phyloP scores from a whole-genome alignment of 2,329 filamentous ascomycete species.

The Colletotrichum brevisporum region DNA sequence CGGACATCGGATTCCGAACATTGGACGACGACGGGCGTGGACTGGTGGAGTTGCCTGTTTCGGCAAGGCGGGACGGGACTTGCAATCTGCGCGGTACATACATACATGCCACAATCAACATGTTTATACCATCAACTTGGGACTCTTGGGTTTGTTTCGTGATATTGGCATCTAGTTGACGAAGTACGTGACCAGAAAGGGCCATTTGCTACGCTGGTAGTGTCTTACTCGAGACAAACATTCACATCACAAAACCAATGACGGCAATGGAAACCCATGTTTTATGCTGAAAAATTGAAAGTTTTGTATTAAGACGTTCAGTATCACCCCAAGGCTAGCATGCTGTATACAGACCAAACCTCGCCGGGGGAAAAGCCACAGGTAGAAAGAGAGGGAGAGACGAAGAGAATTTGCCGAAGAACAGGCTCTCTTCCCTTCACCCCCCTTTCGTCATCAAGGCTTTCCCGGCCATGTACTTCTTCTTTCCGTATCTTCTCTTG shows the following conservation, averaged over 20 bases:
- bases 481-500: too few species aligned
- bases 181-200: neutral
- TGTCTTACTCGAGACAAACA: neutral
- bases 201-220: neutral
- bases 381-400: neutral
- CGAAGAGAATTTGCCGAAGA: too few species aligned
- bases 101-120: too few species aligned
- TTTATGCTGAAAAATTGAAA: neutral
- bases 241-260: neutral
- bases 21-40: neutral
- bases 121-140: too few species aligned
- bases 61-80: conserved; percentile 18
- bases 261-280: neutral
- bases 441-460: neutral
- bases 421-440: too few species aligned
- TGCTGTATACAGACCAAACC: neutral
- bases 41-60: conserved; percentile 15
- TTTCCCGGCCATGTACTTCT: too few species aligned
- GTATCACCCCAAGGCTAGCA: neutral
- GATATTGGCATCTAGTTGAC: neutral
- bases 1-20: conserved; percentile 9
- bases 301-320: neutral
- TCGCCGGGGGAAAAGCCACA: neutral
- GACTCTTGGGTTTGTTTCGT: neutral
- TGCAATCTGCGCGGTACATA: too few species aligned